Evolutionary conservation across 192 early-diverging fungal species (phyloP).

Genomic region (Coemansia sp.): DNA sequence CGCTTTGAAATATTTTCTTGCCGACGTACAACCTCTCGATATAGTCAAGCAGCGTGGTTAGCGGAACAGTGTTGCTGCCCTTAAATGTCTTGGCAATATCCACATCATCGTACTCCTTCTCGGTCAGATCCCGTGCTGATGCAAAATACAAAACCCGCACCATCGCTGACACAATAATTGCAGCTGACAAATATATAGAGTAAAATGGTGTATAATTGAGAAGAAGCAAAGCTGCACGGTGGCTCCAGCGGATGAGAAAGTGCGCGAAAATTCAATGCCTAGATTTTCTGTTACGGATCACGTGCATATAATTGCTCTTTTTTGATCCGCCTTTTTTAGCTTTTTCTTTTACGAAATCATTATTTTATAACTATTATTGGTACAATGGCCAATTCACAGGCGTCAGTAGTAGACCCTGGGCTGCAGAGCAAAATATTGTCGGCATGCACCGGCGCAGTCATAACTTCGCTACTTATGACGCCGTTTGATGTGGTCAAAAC

Average conservation of each 20-base stretch:
- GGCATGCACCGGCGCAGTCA: slow-evolving; percentile 76
- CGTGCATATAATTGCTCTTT: neutral
- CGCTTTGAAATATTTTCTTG: neutral
- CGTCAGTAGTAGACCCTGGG: slow-evolving; percentile 12
- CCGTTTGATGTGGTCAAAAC: slow-evolving; percentile 38
- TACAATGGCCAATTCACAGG: slow-evolving; percentile 4
- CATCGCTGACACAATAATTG: neutral
- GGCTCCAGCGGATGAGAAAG: neutral
- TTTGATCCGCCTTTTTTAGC: neutral
- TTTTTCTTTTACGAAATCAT: neutral
- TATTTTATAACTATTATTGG: neutral
- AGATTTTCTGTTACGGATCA: neutral
- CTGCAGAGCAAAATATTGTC: slow-evolving; percentile 66
- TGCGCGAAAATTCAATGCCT: neutral
- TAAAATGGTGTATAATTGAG: neutral
- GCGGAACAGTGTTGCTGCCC: neutral
- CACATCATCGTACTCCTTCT: slow-evolving; percentile 1
- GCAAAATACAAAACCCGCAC: slow-evolving; percentile 47
- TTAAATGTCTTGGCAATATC: slow-evolving; percentile 3
- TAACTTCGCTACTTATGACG: slow-evolving; percentile 70
- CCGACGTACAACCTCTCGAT: slow-evolving; percentile 10
- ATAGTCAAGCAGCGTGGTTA: slow-evolving; percentile 7
- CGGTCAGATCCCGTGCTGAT: slow-evolving; percentile 36
- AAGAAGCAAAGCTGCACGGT: neutral
- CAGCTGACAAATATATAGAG: neutral